Conservation (phyloP, 306 rosid genomes). For the Ceratonia siliqua region DNA sequence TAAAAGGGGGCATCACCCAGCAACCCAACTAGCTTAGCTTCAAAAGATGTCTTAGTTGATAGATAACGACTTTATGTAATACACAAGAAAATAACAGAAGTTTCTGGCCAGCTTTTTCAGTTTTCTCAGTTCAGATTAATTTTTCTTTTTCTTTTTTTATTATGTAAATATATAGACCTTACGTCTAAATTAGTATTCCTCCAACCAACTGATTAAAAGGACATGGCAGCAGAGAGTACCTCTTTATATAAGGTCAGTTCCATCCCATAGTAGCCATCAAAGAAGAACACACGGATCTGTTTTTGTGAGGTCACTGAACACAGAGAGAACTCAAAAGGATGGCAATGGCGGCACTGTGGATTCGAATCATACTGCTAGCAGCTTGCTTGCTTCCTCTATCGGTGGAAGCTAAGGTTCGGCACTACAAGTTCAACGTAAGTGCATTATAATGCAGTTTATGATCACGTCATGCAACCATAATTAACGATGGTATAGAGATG, state of each 20-base stretch:
- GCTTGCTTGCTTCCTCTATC: conserved; percentile 23
- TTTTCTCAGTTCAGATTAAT: not conserved
- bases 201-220: conserved; percentile 49
- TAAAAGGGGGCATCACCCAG: conserved; percentile 10
- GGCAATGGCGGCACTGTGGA: not conserved
- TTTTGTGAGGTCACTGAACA: not conserved
- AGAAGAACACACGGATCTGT: not conserved
- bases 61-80: conserved; percentile 47
- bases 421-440: conserved; percentile 40
- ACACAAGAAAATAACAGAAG: conserved; percentile 32
- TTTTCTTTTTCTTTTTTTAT: not conserved
- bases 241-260: conserved; percentile 34
- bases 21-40: conserved; percentile 44
- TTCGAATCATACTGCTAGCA: conserved; percentile 14
- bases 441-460: not conserved
- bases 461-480: conserved; percentile 1
- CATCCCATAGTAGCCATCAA: not conserved
- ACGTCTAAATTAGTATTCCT: conserved; percentile 30
- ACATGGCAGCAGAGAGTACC: conserved; percentile 43
- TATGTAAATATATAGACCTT: conserved; percentile 26
- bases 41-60: conserved; percentile 42
- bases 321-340: not conserved
- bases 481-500: not conserved
- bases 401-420: conserved; percentile 34
- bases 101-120: not conserved